Evolutionary conservation across 2,329 filamentous ascomycete species (phyloP), one percentile per base, ranked within the genome.

Genomic region (Bisporella sp.): DNA sequence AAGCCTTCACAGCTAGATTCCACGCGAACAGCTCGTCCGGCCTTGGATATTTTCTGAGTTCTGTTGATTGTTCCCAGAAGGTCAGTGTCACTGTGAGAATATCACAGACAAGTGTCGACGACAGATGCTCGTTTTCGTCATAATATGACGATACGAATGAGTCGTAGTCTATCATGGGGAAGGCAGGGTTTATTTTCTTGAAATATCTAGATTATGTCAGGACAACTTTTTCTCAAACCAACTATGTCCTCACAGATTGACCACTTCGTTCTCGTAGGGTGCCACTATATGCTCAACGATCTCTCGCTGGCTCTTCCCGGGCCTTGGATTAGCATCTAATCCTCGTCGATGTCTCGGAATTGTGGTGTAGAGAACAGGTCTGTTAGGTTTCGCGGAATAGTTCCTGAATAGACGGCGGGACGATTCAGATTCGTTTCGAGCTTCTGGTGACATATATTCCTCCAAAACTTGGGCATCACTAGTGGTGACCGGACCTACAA

Each of bases 11-110:
- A 5, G 79, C 79, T 51, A 81, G 71, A 51, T 84, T 84, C 72
- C 82, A 82, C 6, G 79, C 74, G 60, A 80, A 84, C 42, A 78
- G 73, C 40, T 72, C 70, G 58, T 84, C 79, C 0, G 80, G 79
- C 45, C 74, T 70, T 4, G 73, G 71, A 51, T 76, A 71, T n/a
- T 42, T 5, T 65, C 64, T 4, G 67, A 65, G 3, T 76, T 60
- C 4, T 68, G 64, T 0, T 69, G 68, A 73, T 47, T 73, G 71
- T 30, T 71, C 70, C 80, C 81, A 84, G 57, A 78, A 81, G 4
- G 78, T 71, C 3, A 82, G 62, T 0, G 76, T 73, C 58, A 79
- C 76, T 0, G 79, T 80, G 57, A 82, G 79, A 1, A 84, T 64
- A 50, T 76, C 76, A 40, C 76, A 75, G 4, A 83, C 59, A 13